Percentiles rank a stretch among this genome's conserved stretches.
These are phyloP conservation scores for Flammula alnicola DNA, from an alignment of 1,284 basidiomycete species.

Conservation along the genomic window DNA sequence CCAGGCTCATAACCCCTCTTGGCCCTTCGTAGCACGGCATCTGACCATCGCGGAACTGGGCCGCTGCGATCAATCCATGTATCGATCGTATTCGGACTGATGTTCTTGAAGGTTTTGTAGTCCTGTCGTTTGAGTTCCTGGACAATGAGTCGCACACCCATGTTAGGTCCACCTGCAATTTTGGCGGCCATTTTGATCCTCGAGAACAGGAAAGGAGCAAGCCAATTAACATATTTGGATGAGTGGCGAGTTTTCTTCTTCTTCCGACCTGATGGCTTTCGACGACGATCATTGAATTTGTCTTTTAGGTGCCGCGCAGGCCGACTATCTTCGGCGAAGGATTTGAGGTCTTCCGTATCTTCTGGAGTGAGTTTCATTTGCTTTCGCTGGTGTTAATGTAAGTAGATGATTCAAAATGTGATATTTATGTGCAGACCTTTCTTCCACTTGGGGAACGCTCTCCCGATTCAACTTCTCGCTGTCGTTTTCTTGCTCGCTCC, in stretches of 20 bases:
- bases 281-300: not conserved
- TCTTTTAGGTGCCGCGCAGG: too few relatives aligned
- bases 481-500: not conserved
- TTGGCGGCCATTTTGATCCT: not conserved
- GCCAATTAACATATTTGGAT: not conserved
- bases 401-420: not conserved
- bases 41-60: conserved; percentile 1
- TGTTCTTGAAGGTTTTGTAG: not conserved
- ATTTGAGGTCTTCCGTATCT: too few relatives aligned
- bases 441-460: not conserved
- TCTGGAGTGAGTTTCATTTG: too few relatives aligned
- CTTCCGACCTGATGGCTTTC: not conserved
- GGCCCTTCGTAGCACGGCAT: conserved; percentile 4
- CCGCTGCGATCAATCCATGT: conserved; percentile 19
- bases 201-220: not conserved
- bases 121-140: not conserved
- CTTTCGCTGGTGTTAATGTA: too few relatives aligned
- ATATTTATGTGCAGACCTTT: not conserved
- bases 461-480: not conserved
- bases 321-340: too few relatives aligned
- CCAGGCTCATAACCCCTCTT: not conserved
- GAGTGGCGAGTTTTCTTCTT: too few relatives aligned
- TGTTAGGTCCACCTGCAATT: not conserved
- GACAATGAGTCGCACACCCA: not conserved
- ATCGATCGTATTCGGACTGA: conserved; percentile 8